A percentile compares a stretch with the other conserved stretches of the same genome.
These are phyloP conservation scores for Rhodamnia argentea DNA, from an alignment of 345 rosid genomes.

Conservation along the genomic window DNA sequence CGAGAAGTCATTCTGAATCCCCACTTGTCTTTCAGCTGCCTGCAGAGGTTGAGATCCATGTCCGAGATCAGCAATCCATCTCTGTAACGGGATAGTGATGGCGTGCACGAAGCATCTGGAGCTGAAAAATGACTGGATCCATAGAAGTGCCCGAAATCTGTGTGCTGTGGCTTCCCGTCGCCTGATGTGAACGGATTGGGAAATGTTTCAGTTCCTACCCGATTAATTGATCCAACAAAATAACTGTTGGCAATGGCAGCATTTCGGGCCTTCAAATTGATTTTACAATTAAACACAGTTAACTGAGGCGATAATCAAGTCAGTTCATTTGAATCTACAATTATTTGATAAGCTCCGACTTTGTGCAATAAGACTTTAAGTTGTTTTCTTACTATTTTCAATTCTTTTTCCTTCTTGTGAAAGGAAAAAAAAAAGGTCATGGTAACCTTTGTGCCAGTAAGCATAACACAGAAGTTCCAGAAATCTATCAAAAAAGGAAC, in stretches of 20 bases:
- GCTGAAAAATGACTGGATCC: conserved; percentile 94
- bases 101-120: conserved; percentile 91
- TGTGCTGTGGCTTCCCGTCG: conserved; percentile 74
- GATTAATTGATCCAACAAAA: conserved; percentile 87
- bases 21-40: conserved; percentile 93
- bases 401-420: neutral
- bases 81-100: conserved; percentile 63
- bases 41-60: conserved; percentile 84
- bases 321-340: too few species aligned
- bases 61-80: conserved; percentile 77
- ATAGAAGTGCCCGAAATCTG: conserved; percentile 83
- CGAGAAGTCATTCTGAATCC: conserved; percentile 85
- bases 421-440: neutral
- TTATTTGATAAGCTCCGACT: too few species aligned
- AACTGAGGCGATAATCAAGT: neutral
- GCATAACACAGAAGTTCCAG: neutral
- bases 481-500: neutral
- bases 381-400: neutral
- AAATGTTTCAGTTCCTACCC: conserved; percentile 84
- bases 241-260: conserved; percentile 91
- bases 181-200: conserved; percentile 88
- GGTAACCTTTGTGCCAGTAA: neutral
- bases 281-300: conserved; percentile 4
- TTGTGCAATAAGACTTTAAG: neutral
- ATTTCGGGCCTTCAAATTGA: too few species aligned